Percentiles rank a stretch among this genome's conserved stretches.
Evolutionary conservation across 2,329 filamentous ascomycete species (phyloP).

Genomic region (Colletotrichum theobromicola): DNA sequence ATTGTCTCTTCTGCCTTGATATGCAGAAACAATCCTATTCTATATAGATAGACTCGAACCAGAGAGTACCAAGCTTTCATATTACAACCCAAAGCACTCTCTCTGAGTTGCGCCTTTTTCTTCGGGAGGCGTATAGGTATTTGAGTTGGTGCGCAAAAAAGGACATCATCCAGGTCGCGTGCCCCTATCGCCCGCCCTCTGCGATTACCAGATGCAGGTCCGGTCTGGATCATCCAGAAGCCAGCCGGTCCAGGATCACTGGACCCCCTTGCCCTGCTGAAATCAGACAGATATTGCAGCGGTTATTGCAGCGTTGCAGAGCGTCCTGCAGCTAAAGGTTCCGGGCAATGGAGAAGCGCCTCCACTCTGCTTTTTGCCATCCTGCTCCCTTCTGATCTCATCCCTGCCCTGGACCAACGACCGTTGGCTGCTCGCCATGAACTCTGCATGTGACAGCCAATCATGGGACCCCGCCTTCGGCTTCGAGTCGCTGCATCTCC

Average conservation of each 20-base stretch:
- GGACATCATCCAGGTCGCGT: constrained; percentile 6
- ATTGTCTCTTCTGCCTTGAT: not conserved
- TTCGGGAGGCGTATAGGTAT: not conserved
- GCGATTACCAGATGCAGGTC: not conserved
- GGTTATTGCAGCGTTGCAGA: constrained; percentile 14
- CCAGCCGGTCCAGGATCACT: not conserved
- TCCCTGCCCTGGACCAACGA: not conserved
- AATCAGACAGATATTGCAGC: not conserved
- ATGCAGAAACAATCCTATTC: not conserved
- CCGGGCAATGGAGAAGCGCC: not conserved
- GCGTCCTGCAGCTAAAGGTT: not conserved
- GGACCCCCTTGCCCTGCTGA: not conserved
- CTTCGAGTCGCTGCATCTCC: not conserved
- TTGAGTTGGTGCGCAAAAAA: not conserved
- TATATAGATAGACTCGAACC: not conserved
- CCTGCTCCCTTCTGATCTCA: not conserved
- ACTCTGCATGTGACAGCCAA: constrained; percentile 21
- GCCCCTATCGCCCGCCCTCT: constrained; percentile 6
- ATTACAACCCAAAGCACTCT: not conserved
- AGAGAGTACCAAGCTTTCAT: not conserved
- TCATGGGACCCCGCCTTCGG: not conserved
- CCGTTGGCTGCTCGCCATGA: not conserved
- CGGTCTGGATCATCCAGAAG: not conserved
- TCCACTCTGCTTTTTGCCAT: constrained; percentile 12
- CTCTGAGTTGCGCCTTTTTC: not conserved